These are phyloP conservation scores for Plenodomus biglobosus DNA, from an alignment of 2,329 filamentous ascomycete genomes.

Conservation along the genomic window DNA sequence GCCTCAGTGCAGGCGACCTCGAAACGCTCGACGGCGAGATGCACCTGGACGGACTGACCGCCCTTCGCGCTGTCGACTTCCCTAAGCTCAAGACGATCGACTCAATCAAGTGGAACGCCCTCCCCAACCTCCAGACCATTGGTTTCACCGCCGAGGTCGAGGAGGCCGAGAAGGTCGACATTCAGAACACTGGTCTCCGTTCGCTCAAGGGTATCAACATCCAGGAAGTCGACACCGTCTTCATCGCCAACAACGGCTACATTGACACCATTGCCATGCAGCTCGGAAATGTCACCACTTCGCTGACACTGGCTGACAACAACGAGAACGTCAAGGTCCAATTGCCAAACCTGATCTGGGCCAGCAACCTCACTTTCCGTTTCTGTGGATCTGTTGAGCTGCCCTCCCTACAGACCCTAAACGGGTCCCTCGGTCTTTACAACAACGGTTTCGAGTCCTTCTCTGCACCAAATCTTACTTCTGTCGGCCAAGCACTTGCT, in stretches of 20 bases:
- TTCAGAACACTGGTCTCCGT: slow-evolving; percentile 83
- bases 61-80: slow-evolving; percentile 69
- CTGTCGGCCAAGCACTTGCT: slow-evolving; percentile 60
- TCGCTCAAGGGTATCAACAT: slow-evolving; percentile 81
- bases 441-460: slow-evolving; percentile 70
- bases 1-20: slow-evolving; percentile 64
- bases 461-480: slow-evolving; percentile 69
- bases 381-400: slow-evolving; percentile 75
- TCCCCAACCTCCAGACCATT: slow-evolving; percentile 64
- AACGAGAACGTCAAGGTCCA: slow-evolving; percentile 68
- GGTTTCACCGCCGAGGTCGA: slow-evolving; percentile 66
- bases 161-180: slow-evolving; percentile 67
- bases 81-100: slow-evolving; percentile 65
- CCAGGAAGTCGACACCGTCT: slow-evolving; percentile 67
- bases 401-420: slow-evolving; percentile 71
- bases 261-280: slow-evolving; percentile 75
- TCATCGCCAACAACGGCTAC: slow-evolving; percentile 83
- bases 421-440: slow-evolving; percentile 81
- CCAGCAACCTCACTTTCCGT: slow-evolving; percentile 78
- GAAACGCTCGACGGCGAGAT: slow-evolving; percentile 69
- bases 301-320: slow-evolving; percentile 78
- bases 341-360: slow-evolving; percentile 77
- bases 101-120: slow-evolving; percentile 69
- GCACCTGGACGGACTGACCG: slow-evolving; percentile 66
- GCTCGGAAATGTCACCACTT: slow-evolving; percentile 71